These are phyloP conservation scores for Ascodesmis nigricans DNA, from an alignment of 495 filamentous ascomycete genomes.

Conservation along the genomic window DNA sequence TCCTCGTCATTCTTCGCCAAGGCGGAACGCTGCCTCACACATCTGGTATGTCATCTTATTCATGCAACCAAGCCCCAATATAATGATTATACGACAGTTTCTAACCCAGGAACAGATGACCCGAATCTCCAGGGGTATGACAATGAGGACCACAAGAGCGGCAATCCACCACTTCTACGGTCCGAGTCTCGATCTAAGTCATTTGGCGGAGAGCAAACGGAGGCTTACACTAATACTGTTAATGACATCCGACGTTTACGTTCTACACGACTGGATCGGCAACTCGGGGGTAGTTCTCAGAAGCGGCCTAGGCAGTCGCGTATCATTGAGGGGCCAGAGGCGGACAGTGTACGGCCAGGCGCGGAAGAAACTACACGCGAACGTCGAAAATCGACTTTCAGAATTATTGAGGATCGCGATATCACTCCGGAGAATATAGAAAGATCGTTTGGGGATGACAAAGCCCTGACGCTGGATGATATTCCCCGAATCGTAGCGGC, in stretches of 20 bases:
- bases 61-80: background rate
- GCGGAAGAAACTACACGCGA: conserved; percentile 28
- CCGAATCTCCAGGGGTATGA: conserved; percentile 46
- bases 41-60: conserved; percentile 29
- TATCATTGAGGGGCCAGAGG: conserved; percentile 81
- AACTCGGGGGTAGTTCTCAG: conserved; percentile 61
- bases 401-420: conserved; percentile 75
- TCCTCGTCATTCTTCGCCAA: conserved; percentile 64
- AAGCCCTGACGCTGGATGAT: conserved; percentile 83
- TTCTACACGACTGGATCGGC: conserved; percentile 82
- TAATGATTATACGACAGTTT: background rate
- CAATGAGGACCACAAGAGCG: conserved; percentile 36
- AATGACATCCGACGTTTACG: conserved; percentile 79
- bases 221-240: conserved; percentile 84
- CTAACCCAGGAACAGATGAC: conserved; percentile 33
- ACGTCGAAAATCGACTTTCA: conserved; percentile 26
- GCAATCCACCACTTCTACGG: conserved; percentile 31
- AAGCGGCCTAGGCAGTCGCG: conserved; percentile 75
- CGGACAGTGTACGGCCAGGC: conserved; percentile 49
- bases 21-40: conserved; percentile 58
- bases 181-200: conserved; percentile 53
- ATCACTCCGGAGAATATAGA: conserved; percentile 46
- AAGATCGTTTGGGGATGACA: conserved; percentile 67
- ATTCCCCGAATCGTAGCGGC: conserved; percentile 94
- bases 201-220: conserved; percentile 36